Conservation (phyloP, 129 eudicot genomes). For the Gnaphalium uliginosum region DNA sequence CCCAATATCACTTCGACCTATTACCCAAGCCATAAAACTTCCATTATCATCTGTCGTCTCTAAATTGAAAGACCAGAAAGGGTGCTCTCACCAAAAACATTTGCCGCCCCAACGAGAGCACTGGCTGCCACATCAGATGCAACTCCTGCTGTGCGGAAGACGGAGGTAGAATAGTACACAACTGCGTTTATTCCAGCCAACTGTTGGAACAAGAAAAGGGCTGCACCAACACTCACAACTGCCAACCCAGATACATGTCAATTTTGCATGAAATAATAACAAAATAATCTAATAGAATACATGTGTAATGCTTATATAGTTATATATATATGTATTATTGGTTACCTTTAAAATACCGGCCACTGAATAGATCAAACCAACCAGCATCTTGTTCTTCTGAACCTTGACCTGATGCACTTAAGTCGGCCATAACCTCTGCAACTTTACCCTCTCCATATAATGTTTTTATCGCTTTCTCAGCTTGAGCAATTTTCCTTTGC, state of each 20-base stretch:
- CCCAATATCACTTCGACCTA: not conserved
- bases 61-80: slow-evolving; percentile 6
- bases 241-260: slow-evolving; percentile 36
- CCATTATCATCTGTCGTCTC: not conserved
- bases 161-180: slow-evolving; percentile 86
- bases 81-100: slow-evolving; percentile 74
- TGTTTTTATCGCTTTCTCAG: slow-evolving; percentile 58
- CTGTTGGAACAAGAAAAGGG: slow-evolving; percentile 94
- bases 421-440: slow-evolving; percentile 73
- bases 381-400: slow-evolving; percentile 90
- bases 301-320: not conserved
- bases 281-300: not conserved
- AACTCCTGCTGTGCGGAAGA: slow-evolving; percentile 90
- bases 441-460: slow-evolving; percentile 83
- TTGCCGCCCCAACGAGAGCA: slow-evolving; percentile 89
- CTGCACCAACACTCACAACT: slow-evolving; percentile 95
- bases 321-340: not conserved
- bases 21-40: not conserved
- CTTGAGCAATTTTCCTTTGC: slow-evolving; percentile 74
- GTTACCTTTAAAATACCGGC: slow-evolving; percentile 79
- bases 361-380: slow-evolving; percentile 91
- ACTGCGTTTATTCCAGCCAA: slow-evolving; percentile 97
- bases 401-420: slow-evolving; percentile 59
- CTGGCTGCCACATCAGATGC: slow-evolving; percentile 96
- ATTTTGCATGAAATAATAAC: slow-evolving; percentile 16